Evolutionary conservation across 441 rosid genomes (phyloP).

Genomic region (Arabidopsis hybrid): DNA sequence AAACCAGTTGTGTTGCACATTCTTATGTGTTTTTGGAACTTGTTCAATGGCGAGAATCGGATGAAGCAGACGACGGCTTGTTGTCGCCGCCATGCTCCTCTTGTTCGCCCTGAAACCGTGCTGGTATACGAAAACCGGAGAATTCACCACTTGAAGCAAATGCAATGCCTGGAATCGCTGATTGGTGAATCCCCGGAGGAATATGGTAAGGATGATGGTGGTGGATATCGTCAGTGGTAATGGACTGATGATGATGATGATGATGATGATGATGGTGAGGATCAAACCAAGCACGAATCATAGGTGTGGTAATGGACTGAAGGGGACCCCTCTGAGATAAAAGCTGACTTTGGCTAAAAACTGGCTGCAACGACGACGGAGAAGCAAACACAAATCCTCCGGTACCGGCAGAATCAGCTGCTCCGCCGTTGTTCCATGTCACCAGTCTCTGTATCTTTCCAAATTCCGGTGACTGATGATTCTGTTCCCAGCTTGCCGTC

Average conservation of each 20-base stretch:
- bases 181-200: conserved; percentile 45
- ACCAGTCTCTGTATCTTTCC: conserved; percentile 64
- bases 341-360: conserved; percentile 63
- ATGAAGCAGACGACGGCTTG: conserved; percentile 87
- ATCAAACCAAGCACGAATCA: conserved; percentile 83
- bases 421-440: conserved; percentile 60
- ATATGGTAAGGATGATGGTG: conserved; percentile 48
- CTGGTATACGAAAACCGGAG: conserved; percentile 77
- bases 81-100: conserved; percentile 71
- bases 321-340: conserved; percentile 98
- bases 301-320: conserved; percentile 96
- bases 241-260: conserved; percentile 29
- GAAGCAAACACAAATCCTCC: conserved; percentile 65
- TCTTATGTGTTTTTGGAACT: background rate
- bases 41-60: conserved; percentile 79
- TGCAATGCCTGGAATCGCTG: conserved; percentile 60
- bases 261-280: conserved; percentile 46
- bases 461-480: conserved; percentile 59
- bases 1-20: conserved; percentile 22
- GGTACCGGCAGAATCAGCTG: conserved; percentile 19
- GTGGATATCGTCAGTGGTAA: conserved; percentile 25
- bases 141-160: conserved; percentile 60
- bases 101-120: conserved; percentile 79
- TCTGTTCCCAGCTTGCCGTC: conserved; percentile 66
- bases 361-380: conserved; percentile 55